A percentile compares a stretch with the other conserved stretches of the same genome.
phyloP scores from a whole-genome alignment of 176 grass and related monocot genomes.

The Eremochloa ophiuroides region DNA sequence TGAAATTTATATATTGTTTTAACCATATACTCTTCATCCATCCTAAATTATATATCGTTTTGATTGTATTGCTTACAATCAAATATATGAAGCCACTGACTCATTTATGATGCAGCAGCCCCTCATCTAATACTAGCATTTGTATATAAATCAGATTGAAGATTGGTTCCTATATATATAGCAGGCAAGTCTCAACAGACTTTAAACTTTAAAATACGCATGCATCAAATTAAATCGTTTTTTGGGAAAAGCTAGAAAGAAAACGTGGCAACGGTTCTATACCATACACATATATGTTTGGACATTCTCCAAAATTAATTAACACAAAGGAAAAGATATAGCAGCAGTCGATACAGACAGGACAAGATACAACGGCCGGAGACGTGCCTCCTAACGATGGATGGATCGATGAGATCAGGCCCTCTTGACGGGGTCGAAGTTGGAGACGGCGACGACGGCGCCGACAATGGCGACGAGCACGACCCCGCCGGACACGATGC shows the following conservation, averaged over 20 bases:
- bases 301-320: constrained; percentile 12
- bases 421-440: constrained; percentile 73
- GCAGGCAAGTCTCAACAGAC: not conserved
- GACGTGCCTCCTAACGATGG: not conserved
- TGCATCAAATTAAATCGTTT: not conserved
- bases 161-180: not conserved
- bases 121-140: not conserved
- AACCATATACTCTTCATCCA: no score
- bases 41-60: no score
- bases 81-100: not conserved
- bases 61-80: no score
- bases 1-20: no score
- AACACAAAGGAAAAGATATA: not conserved
- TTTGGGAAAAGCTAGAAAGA: not conserved
- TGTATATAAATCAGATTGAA: not conserved
- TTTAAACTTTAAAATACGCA: not conserved
- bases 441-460: constrained; percentile 65
- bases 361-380: not conserved
- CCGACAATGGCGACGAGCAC: constrained; percentile 46
- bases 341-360: not conserved
- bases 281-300: constrained; percentile 16
- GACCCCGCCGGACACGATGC: constrained; percentile 65
- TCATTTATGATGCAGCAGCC: not conserved
- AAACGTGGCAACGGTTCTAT: not conserved
- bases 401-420: not conserved